Evolutionary conservation across 2,329 filamentous ascomycete species (phyloP).

Genomic region (Bipolaris sorokiniana): DNA sequence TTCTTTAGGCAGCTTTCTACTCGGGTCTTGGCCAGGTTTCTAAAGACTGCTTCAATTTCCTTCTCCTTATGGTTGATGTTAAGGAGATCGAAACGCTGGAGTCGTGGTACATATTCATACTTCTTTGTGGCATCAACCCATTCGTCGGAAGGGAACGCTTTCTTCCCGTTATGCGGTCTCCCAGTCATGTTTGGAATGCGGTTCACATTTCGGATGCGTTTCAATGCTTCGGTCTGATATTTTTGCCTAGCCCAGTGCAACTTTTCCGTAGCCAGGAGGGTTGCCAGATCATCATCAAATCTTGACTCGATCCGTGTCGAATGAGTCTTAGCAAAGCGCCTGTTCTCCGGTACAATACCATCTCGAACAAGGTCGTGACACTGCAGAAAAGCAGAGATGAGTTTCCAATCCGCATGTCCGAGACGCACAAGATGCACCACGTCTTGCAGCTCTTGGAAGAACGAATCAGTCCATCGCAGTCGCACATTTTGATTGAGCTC

Average conservation of each 20-base stretch:
- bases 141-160: background rate
- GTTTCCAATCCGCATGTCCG: conserved; percentile 22
- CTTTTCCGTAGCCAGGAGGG: background rate
- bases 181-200: background rate
- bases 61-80: background rate
- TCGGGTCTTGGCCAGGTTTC: background rate
- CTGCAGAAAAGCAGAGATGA: conserved; percentile 22
- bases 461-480: conserved; percentile 10
- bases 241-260: background rate
- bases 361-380: conserved; percentile 15
- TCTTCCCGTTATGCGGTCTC: background rate
- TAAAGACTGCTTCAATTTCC: background rate
- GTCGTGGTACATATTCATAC: background rate
- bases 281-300: background rate
- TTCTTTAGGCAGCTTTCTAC: background rate
- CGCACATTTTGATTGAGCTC: conserved; percentile 10
- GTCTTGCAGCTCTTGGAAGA: conserved; percentile 10
- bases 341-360: background rate
- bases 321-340: background rate
- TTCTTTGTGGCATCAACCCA: background rate
- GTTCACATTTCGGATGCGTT: background rate
- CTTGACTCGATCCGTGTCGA: too few relatives aligned
- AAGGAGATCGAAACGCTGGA: background rate
- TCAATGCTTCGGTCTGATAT: background rate
- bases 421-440: conserved; percentile 17